phyloP scores from a whole-genome alignment of 257 asterid genomes.

The Linaria vulgaris region DNA sequence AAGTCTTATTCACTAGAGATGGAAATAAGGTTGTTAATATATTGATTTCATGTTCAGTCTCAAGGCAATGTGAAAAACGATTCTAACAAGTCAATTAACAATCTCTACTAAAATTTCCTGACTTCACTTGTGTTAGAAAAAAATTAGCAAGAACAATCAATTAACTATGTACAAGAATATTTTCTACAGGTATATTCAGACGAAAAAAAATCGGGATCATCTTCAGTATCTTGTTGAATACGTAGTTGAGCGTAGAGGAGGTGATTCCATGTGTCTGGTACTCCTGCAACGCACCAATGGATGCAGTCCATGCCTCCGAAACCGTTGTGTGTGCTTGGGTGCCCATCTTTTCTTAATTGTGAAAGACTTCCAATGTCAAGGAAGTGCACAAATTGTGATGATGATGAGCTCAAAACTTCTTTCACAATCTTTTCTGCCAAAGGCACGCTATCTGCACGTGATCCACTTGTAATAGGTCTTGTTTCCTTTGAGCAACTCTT shows the following conservation, averaged over 20 bases:
- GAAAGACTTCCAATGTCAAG: slow-evolving; percentile 9
- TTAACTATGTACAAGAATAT: neutral
- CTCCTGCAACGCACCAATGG: slow-evolving; percentile 90
- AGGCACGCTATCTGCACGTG: neutral
- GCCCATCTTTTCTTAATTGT: slow-evolving; percentile 73
- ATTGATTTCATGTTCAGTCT: too few species aligned
- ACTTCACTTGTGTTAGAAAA: too few species aligned
- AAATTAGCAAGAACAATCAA: too few species aligned
- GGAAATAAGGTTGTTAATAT: too few species aligned
- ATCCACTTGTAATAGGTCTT: slow-evolving; percentile 11
- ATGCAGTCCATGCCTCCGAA: slow-evolving; percentile 51
- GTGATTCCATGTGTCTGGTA: slow-evolving; percentile 86
- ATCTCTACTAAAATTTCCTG: too few species aligned
- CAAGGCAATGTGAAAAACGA: too few species aligned
- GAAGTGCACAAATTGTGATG: neutral
- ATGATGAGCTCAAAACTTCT: neutral
- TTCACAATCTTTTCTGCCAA: neutral
- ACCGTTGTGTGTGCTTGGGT: slow-evolving; percentile 45
- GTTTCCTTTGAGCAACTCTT: slow-evolving; percentile 2
- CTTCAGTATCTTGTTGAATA: neutral
- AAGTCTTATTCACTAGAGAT: too few species aligned
- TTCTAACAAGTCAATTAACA: too few species aligned
- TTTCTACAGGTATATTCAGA: neutral
- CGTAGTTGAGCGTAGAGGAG: slow-evolving; percentile 38
- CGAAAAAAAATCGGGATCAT: neutral